These are phyloP conservation scores for Exutisphaerella laricina DNA, from an alignment of 2,329 filamentous ascomycete genomes.

Conservation along the genomic window DNA sequence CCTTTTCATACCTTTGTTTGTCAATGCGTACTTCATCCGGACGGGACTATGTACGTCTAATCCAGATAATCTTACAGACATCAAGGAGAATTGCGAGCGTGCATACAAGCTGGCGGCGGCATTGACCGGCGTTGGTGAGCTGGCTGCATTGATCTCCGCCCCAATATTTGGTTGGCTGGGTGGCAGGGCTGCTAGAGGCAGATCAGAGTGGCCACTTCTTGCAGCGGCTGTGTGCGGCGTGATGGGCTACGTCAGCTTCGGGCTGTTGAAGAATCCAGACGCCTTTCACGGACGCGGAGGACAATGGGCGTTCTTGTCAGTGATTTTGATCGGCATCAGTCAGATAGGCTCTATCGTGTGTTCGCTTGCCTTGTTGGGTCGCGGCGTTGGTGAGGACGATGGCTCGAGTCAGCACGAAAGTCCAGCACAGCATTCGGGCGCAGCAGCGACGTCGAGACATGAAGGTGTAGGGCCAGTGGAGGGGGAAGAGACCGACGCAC, in stretches of 20 bases:
- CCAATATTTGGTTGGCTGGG: constrained; percentile 82
- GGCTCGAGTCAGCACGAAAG: constrained; percentile 7
- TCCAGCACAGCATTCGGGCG: too few relatives aligned
- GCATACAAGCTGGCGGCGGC: constrained; percentile 86
- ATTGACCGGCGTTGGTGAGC: constrained; percentile 81
- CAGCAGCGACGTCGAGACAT: constrained; percentile 12
- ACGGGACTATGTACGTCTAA: constrained; percentile 67
- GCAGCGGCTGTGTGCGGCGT: constrained; percentile 68
- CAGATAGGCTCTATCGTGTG: constrained; percentile 97
- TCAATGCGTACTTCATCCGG: constrained; percentile 83
- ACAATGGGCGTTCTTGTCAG: constrained; percentile 56
- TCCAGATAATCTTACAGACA: constrained; percentile 47
- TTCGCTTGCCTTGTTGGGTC: constrained; percentile 80
- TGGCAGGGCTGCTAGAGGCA: constrained; percentile 52
- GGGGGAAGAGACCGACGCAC: constrained; percentile 25
- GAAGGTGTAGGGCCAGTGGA: constrained; percentile 10
- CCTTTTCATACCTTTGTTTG: constrained; percentile 85
- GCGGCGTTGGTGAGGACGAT: constrained; percentile 54
- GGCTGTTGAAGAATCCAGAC: constrained; percentile 71
- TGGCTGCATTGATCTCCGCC: constrained; percentile 76
- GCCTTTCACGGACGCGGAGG: constrained; percentile 59
- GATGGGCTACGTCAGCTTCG: constrained; percentile 70
- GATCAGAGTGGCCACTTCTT: constrained; percentile 64
- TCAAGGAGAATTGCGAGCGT: constrained; percentile 76
- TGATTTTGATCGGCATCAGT: constrained; percentile 77